Conservation (phyloP, 495 filamentous ascomycete species). For the Penicillium coprophilum region DNA sequence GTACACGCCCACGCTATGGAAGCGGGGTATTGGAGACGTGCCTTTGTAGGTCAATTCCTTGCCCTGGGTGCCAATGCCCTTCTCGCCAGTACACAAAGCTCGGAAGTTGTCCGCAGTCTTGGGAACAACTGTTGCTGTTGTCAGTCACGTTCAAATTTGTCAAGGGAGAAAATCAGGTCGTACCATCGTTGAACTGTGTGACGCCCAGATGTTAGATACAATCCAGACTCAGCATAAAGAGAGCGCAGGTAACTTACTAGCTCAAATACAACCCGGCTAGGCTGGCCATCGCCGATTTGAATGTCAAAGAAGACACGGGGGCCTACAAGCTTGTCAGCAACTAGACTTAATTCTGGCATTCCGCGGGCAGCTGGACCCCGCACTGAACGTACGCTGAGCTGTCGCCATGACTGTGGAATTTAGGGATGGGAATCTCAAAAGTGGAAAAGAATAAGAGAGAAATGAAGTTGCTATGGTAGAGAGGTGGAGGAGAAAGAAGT, state of each 20-base stretch:
- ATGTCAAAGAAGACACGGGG: conserved; percentile 89
- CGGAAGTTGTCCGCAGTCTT: conserved; percentile 95
- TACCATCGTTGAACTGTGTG: conserved; percentile 71
- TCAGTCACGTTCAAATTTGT: conserved; percentile 14
- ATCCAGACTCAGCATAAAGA: background rate
- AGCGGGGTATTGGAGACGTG: conserved; percentile 24
- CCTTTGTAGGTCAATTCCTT: conserved; percentile 75
- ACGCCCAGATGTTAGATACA: conserved; percentile 25
- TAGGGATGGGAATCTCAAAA: background rate
- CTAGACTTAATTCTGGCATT: conserved; percentile 11
- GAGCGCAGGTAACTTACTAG: conserved; percentile 53
- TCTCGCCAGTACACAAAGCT: conserved; percentile 88
- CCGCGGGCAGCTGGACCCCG: conserved; percentile 30
- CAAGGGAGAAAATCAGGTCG: conserved; percentile 17
- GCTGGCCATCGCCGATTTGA: conserved; percentile 66
- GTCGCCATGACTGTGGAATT: conserved; percentile 35
- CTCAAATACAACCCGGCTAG: conserved; percentile 79
- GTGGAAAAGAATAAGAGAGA: conserved; percentile 12
- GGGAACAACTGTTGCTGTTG: conserved; percentile 64
- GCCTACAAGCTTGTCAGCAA: conserved; percentile 33
- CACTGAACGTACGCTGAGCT: conserved; percentile 38
- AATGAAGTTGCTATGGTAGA: conserved; percentile 7
- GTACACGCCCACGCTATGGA: conserved; percentile 5
- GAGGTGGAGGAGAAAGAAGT: conserved; percentile 10
- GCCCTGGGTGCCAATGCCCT: conserved; percentile 81